Percentiles rank a stretch among this genome's conserved stretches.
phyloP scores from a whole-genome alignment of 176 grass and related monocot genomes.

The Triticum dicoccoides region DNA sequence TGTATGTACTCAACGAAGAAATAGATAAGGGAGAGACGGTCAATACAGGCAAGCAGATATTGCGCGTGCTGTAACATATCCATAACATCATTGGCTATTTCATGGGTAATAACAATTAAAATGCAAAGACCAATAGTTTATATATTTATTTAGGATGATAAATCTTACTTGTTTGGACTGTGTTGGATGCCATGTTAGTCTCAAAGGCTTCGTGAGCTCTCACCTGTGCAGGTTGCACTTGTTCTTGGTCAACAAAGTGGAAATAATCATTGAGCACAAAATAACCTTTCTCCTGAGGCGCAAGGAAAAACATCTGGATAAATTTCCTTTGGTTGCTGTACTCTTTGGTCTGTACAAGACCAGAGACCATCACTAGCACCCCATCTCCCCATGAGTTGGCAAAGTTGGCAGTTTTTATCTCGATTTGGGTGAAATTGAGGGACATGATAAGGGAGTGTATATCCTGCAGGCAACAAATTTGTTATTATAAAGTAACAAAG shows the following conservation, averaged over 20 bases:
- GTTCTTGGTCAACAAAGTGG: slow-evolving; percentile 89
- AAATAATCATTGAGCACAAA: slow-evolving; percentile 98
- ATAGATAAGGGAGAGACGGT: background rate
- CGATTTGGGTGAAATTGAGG: slow-evolving; percentile 83
- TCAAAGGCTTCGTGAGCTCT: slow-evolving; percentile 52
- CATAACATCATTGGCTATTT: background rate
- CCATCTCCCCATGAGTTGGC: slow-evolving; percentile 84
- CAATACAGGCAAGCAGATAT: background rate
- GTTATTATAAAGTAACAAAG: background rate
- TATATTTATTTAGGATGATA: background rate
- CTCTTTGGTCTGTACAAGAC: slow-evolving; percentile 74
- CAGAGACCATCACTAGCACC: slow-evolving; percentile 83
- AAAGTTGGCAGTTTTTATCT: slow-evolving; percentile 88
- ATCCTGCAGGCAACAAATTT: slow-evolving; percentile 45
- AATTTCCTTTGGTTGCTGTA: slow-evolving; percentile 74
- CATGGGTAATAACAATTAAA: background rate
- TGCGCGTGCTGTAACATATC: background rate
- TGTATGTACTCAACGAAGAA: background rate
- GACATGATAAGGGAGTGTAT: slow-evolving; percentile 84
- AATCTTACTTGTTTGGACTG: background rate
- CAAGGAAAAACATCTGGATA: slow-evolving; percentile 92
- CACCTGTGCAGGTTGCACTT: slow-evolving; percentile 47
- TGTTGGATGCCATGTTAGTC: slow-evolving; percentile 47
- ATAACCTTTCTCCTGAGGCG: slow-evolving; percentile 95
- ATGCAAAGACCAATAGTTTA: background rate